Percentiles rank a stretch among this genome's conserved stretches.
Evolutionary conservation across 768 basidiomycete genomes (phyloP).

Genomic region (Pisolithus marmoratus): DNA sequence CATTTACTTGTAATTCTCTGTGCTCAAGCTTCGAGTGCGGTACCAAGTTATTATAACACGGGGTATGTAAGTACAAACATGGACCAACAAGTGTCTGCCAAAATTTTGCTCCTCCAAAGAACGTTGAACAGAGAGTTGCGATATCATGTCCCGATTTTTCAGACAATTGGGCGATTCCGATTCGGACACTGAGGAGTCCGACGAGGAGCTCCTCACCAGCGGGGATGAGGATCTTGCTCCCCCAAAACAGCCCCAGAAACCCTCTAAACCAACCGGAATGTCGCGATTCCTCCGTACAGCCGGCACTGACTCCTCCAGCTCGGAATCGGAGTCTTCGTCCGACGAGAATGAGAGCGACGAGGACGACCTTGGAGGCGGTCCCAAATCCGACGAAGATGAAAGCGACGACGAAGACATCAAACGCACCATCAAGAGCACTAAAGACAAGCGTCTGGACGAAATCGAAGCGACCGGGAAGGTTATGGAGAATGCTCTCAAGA

Average conservation of each 20-base stretch:
- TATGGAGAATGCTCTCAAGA: constrained; percentile 93
- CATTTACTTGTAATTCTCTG: no score
- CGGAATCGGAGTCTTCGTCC: constrained; percentile 47
- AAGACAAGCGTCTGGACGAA: constrained; percentile 88
- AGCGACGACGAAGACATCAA: constrained; percentile 66
- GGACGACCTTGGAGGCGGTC: neutral
- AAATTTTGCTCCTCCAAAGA: neutral
- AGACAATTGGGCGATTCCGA: constrained; percentile 81
- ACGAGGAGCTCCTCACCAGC: constrained; percentile 70
- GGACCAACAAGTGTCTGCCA: neutral
- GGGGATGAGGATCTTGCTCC: constrained; percentile 58
- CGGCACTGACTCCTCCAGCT: constrained; percentile 52
- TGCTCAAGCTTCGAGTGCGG: no score
- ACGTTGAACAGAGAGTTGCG: neutral
- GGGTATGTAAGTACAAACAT: neutral
- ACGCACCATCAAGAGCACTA: constrained; percentile 73
- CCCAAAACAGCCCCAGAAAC: constrained; percentile 41
- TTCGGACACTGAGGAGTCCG: constrained; percentile 63
- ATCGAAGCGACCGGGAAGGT: constrained; percentile 88
- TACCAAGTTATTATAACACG: no score
- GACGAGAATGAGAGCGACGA: constrained; percentile 51
- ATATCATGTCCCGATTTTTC: constrained; percentile 87
- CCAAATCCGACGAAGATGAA: constrained; percentile 32
- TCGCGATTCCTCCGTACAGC: constrained; percentile 70
- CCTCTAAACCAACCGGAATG: constrained; percentile 42